These are phyloP conservation scores for Neurospora tetraspora DNA, from an alignment of 495 filamentous ascomycete species.

Conservation along the genomic window DNA sequence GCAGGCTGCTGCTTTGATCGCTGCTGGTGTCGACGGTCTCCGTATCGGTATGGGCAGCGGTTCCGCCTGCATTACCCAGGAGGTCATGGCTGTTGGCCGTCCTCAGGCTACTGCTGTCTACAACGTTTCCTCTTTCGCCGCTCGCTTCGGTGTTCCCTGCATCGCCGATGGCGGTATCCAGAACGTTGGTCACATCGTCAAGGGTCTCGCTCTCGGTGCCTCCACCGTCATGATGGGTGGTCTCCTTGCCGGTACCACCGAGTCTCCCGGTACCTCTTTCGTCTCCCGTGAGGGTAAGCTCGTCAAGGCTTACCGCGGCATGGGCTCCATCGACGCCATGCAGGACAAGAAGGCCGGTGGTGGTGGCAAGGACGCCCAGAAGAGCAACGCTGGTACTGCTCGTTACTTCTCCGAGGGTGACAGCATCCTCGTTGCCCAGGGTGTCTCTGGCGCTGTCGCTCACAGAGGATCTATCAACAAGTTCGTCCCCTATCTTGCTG, in stretches of 20 bases:
- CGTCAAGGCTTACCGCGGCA: conserved; percentile 97
- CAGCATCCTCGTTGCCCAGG: conserved; percentile 88
- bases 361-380: conserved; percentile 59
- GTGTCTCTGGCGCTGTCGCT: conserved; percentile 66
- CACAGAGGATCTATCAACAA: conserved; percentile 71
- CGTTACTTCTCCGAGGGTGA: conserved; percentile 98
- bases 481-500: conserved; percentile 90
- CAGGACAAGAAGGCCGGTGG: conserved; percentile 89
- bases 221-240: conserved; percentile 99
- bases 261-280: conserved; percentile 94
- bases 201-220: conserved; percentile 88
- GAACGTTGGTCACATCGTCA: conserved; percentile 98
- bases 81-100: conserved; percentile 97
- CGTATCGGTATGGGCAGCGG: conserved; percentile 99
- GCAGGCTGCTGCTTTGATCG: conserved; percentile 86
- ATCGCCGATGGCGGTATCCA: conserved; percentile 97
- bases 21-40: conserved; percentile 89
- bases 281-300: conserved; percentile 91
- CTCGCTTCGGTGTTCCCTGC: conserved; percentile 90
- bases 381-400: conserved; percentile 90
- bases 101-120: conserved; percentile 90
- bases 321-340: conserved; percentile 98
- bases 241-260: conserved; percentile 90
- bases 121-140: conserved; percentile 79
- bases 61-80: conserved; percentile 97